Percentiles rank a stretch among this genome's conserved stretches.
Conservation (phyloP, 805 yeast genomes). For the Saccharomyces paradoxus region DNA sequence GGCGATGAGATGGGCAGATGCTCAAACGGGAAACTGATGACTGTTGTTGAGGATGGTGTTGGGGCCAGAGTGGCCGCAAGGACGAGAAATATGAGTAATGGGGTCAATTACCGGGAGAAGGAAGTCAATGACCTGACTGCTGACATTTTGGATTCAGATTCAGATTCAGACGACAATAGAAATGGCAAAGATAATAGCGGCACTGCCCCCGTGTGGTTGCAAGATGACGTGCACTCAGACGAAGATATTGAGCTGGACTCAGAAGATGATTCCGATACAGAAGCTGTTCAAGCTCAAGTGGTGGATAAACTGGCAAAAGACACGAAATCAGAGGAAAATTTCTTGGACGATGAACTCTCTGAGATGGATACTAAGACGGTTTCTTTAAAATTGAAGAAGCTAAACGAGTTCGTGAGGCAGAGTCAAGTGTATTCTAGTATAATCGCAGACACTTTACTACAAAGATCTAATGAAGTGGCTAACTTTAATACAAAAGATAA, state of each 20-base stretch:
- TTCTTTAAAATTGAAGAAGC: constrained; percentile 54
- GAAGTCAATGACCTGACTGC: constrained; percentile 24
- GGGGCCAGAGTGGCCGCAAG: constrained; percentile 2
- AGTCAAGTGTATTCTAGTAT: constrained; percentile 83
- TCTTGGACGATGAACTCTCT: constrained; percentile 12
- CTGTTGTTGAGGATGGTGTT: not conserved
- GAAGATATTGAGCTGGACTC: constrained; percentile 21
- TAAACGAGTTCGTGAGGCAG: constrained; percentile 72
- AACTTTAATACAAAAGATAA: constrained; percentile 7
- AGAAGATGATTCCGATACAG: constrained; percentile 12
- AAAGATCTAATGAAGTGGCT: constrained; percentile 34
- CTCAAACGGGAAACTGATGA: not conserved
- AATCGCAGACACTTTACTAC: constrained; percentile 66
- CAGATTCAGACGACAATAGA: constrained; percentile 6
- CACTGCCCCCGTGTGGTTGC: constrained; percentile 20
- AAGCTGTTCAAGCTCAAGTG: constrained; percentile 10
- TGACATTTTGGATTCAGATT: constrained; percentile 12
- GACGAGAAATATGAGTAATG: not conserved
- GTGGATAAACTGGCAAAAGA: constrained; percentile 8
- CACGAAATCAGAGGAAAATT: constrained; percentile 2
- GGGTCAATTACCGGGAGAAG: constrained; percentile 21
- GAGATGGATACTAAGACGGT: constrained; percentile 37
- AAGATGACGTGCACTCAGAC: constrained; percentile 14
- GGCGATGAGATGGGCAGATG: not conserved
- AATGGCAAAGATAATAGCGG: constrained; percentile 3